phyloP scores from a whole-genome alignment of 352 stramenopile genomes.

The Pythium aphanidermatum region DNA sequence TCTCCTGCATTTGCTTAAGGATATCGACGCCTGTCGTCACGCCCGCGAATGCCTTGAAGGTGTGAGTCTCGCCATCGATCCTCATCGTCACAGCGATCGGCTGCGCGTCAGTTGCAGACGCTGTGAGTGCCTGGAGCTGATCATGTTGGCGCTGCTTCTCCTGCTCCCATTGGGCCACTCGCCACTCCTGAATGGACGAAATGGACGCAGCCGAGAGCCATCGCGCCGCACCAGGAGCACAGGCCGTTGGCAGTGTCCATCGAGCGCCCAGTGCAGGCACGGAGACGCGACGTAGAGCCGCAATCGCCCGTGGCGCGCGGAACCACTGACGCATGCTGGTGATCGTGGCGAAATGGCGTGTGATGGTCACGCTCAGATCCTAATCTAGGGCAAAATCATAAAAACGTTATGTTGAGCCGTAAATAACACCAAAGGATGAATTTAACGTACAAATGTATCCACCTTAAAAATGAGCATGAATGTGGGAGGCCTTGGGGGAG shows the following conservation, averaged over 20 bases:
- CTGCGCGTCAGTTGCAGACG: slow-evolving; percentile 12
- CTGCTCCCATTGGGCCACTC: slow-evolving; percentile 42
- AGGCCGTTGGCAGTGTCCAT: background rate
- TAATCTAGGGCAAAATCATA: slow-evolving; percentile 7
- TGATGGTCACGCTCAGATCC: background rate
- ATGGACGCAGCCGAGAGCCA: slow-evolving; percentile 9
- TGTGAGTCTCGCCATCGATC: slow-evolving; percentile 21
- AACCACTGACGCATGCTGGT: slow-evolving; percentile 10
- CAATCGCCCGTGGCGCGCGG: slow-evolving; percentile 4
- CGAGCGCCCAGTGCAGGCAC: background rate
- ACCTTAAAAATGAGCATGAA: background rate
- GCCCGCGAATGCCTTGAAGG: slow-evolving; percentile 38
- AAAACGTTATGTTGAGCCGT: background rate
- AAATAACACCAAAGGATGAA: slow-evolving; percentile 1
- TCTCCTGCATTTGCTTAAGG: slow-evolving; percentile 47
- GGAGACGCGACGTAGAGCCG: slow-evolving; percentile 6
- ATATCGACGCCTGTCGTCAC: slow-evolving; percentile 54
- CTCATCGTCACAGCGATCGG: slow-evolving; percentile 42
- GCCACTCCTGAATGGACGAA: slow-evolving; percentile 37
- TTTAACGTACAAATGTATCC: background rate
- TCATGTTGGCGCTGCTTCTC: slow-evolving; percentile 47
- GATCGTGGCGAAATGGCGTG: slow-evolving; percentile 2
- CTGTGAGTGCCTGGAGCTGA: slow-evolving; percentile 11
- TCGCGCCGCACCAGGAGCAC: background rate
- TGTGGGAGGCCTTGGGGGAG: background rate